Evolutionary conservation across 805 yeast genomes (phyloP).

Genomic region (Trichomonascus vanleenenianus): DNA sequence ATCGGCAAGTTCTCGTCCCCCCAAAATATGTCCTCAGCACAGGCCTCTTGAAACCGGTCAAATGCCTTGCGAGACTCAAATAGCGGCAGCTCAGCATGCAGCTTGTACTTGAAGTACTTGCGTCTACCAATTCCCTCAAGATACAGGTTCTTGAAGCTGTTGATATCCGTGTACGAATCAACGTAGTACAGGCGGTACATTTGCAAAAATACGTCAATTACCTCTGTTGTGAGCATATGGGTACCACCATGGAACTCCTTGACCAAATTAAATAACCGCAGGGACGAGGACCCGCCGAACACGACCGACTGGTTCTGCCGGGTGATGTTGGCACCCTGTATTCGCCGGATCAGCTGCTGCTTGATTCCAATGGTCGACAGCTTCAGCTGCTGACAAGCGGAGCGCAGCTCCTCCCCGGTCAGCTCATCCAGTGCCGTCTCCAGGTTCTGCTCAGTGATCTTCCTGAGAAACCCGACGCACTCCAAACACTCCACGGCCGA

Average conservation of each 20-base stretch:
- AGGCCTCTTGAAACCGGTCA: constrained; percentile 1
- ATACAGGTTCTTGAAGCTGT: background rate
- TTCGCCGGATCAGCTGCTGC: constrained; percentile 9
- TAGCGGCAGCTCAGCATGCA: background rate
- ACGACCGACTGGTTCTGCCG: background rate
- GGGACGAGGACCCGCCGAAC: background rate
- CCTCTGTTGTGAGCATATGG: background rate
- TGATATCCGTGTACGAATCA: background rate
- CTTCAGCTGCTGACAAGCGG: constrained; percentile 9
- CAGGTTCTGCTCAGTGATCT: constrained; percentile 7
- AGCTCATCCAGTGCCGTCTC: constrained; percentile 15
- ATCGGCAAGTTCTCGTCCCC: background rate
- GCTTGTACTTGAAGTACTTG: background rate
- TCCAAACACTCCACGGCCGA: constrained; percentile 10
- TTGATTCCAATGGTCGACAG: constrained; percentile 3
- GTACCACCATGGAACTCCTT: constrained; percentile 3
- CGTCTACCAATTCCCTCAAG: constrained; percentile 1
- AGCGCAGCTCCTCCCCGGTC: constrained; percentile 16
- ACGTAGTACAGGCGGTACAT: constrained; percentile 1
- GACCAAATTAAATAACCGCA: background rate
- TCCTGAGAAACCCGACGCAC: constrained; percentile 9
- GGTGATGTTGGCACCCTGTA: background rate
- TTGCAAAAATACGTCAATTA: background rate
- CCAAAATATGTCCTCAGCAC: background rate
- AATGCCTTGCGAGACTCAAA: background rate